Base-by-base conservation (phyloP, 2,329 filamentous ascomycete species). In the Cladosporium austrohemisphaericum region DNA sequence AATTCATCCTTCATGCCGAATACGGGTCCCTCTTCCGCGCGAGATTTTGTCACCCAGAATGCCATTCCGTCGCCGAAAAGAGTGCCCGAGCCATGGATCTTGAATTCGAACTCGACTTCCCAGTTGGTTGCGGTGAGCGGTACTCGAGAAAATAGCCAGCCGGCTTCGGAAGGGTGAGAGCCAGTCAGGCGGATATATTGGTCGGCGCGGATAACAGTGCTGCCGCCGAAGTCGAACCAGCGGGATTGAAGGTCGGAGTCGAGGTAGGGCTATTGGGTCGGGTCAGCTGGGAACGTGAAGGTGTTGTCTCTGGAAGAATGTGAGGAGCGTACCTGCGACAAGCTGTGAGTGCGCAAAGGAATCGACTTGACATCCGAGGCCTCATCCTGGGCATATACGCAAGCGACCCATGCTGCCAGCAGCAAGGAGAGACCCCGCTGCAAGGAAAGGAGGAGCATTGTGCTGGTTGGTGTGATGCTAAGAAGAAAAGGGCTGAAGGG, bases 161-260 rank as follows among this genome's bases (percentile, higher is more conserved):
- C 93, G 62, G 83, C 80, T 71, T 95, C 89, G 62, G 92, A 96
- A 52, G 88, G 87, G 55, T 86, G 85, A 71, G 97, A 90, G 52
- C 89, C 87, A 23, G 91, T 91, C 50, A 98, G 81, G 60, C 93
- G 90, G 60, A 98, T 86, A 72, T 97, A 96, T 71, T 80, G 77
- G 64, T 86, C 83, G 55, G 81, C 78, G 57, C 83, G 77, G 63
- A 96, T 80, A 62, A 98, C 85, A 32, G 92, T 89, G 73, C 95
- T 90, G 66, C 92, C 93, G 67, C 93, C 93, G 79, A 94, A 98
- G 74, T 98, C 93, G 73, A 92, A 98, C 92, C 93, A 98, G 67
- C 93, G 85, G 74, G 88, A 95, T 74, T 94, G 87, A 85, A 97
- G 91, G 70, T 97, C 93, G 53, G 90, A 93, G 73, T 98, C 93